Evolutionary conservation across 2,329 filamentous ascomycete genomes (phyloP).

Genomic region (Bipolaris gigantea): DNA sequence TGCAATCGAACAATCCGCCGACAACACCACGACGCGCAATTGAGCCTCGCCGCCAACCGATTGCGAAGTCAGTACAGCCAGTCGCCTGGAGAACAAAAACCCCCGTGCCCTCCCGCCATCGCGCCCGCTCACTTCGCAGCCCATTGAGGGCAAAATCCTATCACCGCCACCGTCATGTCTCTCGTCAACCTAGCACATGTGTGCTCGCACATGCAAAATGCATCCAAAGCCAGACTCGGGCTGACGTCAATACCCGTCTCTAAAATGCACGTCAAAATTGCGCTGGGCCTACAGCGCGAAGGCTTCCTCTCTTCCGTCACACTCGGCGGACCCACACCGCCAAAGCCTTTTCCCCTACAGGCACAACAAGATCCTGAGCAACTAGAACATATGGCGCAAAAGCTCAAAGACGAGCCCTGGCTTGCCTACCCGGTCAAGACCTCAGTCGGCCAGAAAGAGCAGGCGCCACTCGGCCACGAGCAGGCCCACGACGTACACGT

Average conservation of each 20-base stretch:
- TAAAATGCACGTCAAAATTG: conserved; percentile 76
- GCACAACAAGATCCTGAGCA: conserved; percentile 33
- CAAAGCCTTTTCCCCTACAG: conserved; percentile 40
- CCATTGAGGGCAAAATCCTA: conserved; percentile 33
- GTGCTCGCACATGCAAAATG: conserved; percentile 91
- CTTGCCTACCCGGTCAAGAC: conserved; percentile 29
- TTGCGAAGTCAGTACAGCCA: background rate
- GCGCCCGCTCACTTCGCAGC: conserved; percentile 19
- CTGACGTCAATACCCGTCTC: conserved; percentile 80
- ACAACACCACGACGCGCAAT: conserved; percentile 28
- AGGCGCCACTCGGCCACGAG: conserved; percentile 23
- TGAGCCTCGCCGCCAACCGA: conserved; percentile 16
- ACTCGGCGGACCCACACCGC: conserved; percentile 65
- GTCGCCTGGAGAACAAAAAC: background rate
- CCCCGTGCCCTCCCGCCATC: conserved; percentile 1
- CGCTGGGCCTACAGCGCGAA: conserved; percentile 76
- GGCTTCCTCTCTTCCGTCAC: conserved; percentile 82
- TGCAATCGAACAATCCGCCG: conserved; percentile 17
- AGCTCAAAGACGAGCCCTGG: conserved; percentile 48
- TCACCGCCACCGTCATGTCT: conserved; percentile 58
- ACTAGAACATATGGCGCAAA: conserved; percentile 36
- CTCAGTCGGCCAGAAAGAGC: conserved; percentile 3
- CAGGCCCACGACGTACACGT: conserved; percentile 31
- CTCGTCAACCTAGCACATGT: conserved; percentile 75
- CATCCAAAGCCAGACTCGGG: conserved; percentile 77